Evolutionary conservation across 1,284 basidiomycete genomes (phyloP).

Genomic region (Cystodermella granulosa): DNA sequence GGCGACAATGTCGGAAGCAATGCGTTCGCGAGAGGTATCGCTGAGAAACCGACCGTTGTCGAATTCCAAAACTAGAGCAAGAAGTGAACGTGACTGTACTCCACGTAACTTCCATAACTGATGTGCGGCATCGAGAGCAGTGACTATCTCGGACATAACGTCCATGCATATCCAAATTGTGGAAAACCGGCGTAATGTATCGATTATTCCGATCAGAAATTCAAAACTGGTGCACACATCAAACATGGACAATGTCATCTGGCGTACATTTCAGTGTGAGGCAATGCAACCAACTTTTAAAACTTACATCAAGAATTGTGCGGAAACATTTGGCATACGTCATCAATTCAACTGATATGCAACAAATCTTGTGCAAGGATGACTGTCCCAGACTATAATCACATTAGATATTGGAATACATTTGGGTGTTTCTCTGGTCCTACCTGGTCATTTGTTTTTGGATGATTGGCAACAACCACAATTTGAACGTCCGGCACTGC

Average conservation of each 20-base stretch:
- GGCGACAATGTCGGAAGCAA: conserved; percentile 53
- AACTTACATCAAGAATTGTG: conserved; percentile 61
- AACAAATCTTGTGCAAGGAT: conserved; percentile 44
- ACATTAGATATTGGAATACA: no score
- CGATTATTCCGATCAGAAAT: conserved; percentile 56
- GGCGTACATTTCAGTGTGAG: conserved; percentile 6
- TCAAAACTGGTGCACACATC: conserved; percentile 49
- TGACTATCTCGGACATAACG: conserved; percentile 50
- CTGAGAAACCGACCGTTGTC: conserved; percentile 57
- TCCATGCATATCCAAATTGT: conserved; percentile 75
- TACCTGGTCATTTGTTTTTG: conserved; percentile 51
- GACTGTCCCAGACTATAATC: not conserved
- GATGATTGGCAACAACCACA: conserved; percentile 67
- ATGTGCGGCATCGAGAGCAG: conserved; percentile 58
- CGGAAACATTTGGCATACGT: conserved; percentile 58
- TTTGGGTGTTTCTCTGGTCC: no score
- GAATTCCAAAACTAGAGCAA: conserved; percentile 58
- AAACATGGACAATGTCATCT: conserved; percentile 60
- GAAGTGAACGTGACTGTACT: conserved; percentile 57
- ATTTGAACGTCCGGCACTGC: conserved; percentile 59
- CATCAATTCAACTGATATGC: conserved; percentile 56
- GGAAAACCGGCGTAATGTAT: conserved; percentile 61
- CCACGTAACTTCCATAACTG: conserved; percentile 59
- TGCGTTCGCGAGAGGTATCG: conserved; percentile 50
- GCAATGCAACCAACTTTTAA: not conserved